phyloP scores from a whole-genome alignment of 2,329 filamentous ascomycete species.

The Fusarium longipes region DNA sequence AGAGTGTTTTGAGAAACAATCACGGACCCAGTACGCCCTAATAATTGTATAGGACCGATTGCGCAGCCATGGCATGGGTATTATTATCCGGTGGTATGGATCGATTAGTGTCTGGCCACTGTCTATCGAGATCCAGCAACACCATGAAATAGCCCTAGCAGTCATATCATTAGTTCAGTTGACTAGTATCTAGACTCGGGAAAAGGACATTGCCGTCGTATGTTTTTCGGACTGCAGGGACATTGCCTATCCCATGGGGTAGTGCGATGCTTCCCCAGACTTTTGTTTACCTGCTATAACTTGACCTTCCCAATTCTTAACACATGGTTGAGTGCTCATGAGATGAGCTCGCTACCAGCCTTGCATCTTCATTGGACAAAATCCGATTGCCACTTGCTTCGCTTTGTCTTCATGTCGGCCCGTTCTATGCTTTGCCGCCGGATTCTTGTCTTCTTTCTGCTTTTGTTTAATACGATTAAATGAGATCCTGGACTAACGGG shows the following conservation, averaged over 20 bases:
- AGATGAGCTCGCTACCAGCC: conserved; percentile 1
- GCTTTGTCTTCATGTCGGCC: conserved; percentile 5
- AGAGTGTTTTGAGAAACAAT: conserved; percentile 16
- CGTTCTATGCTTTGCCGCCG: conserved; percentile 15
- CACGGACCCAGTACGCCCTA: conserved; percentile 12
- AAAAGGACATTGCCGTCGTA: conserved; percentile 3
- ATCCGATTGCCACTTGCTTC: conserved; percentile 5
- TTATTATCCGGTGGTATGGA: conserved; percentile 4
- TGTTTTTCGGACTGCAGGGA: conserved; percentile 9
- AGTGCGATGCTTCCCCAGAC: conserved; percentile 3
- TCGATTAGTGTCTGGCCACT: conserved; percentile 1
- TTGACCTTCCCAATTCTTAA: background rate
- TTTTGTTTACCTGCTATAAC: background rate
- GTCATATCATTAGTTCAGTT: background rate
- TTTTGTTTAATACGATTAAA: conserved; percentile 2
- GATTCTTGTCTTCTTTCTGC: conserved; percentile 6
- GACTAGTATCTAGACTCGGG: background rate
- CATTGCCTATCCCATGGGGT: conserved; percentile 1
- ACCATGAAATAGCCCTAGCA: conserved; percentile 11
- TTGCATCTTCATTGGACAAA: background rate
- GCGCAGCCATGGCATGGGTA: conserved; percentile 4
- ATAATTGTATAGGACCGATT: conserved; percentile 32
- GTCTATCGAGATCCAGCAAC: conserved; percentile 7
- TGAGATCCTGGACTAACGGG: conserved; percentile 30
- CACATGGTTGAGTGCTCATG: background rate